A percentile compares a stretch with the other conserved stretches of the same genome.
Conservation (phyloP, 169 alveolate genomes). For the Cryptosporidium felis region DNA sequence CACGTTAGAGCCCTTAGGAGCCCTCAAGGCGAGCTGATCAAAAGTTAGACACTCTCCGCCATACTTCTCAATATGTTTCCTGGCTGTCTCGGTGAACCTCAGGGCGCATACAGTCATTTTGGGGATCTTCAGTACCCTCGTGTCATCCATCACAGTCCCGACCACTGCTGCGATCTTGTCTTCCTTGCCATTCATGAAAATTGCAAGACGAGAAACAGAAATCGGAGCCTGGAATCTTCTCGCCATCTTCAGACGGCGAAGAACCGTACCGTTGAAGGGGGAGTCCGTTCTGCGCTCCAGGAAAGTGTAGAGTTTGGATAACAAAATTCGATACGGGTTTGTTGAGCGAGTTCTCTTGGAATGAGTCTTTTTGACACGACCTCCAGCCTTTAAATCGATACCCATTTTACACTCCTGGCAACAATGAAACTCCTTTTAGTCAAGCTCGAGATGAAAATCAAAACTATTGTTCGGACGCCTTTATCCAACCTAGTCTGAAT, state of each 20-base stretch:
- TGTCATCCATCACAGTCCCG: constrained; percentile 96
- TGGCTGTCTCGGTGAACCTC: constrained; percentile 96
- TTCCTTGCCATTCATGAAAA: constrained; percentile 87
- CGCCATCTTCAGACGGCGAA: constrained; percentile 91
- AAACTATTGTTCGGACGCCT: constrained; percentile 1
- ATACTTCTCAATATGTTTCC: constrained; percentile 91
- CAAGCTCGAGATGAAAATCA: background rate
- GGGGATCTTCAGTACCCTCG: constrained; percentile 85
- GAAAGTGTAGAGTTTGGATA: constrained; percentile 83
- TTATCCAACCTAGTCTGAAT: background rate
- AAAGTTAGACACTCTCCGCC: constrained; percentile 98
- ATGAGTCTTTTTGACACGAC: constrained; percentile 88
- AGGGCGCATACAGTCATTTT: constrained; percentile 95
- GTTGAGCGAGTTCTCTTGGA: constrained; percentile 87
- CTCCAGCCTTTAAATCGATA: constrained; percentile 89
- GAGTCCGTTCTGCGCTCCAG: constrained; percentile 94
- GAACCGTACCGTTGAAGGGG: constrained; percentile 90
- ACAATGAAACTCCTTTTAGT: constrained; percentile 1
- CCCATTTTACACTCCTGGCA: constrained; percentile 78
- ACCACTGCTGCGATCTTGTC: constrained; percentile 94
- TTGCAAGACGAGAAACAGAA: constrained; percentile 90
- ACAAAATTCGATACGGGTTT: constrained; percentile 89
- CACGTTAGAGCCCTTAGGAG: constrained; percentile 92
- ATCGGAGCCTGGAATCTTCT: constrained; percentile 92
- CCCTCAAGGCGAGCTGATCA: constrained; percentile 93